Conservation (phyloP, 1,284 basidiomycete genomes). For the Dichomitus squalens region DNA sequence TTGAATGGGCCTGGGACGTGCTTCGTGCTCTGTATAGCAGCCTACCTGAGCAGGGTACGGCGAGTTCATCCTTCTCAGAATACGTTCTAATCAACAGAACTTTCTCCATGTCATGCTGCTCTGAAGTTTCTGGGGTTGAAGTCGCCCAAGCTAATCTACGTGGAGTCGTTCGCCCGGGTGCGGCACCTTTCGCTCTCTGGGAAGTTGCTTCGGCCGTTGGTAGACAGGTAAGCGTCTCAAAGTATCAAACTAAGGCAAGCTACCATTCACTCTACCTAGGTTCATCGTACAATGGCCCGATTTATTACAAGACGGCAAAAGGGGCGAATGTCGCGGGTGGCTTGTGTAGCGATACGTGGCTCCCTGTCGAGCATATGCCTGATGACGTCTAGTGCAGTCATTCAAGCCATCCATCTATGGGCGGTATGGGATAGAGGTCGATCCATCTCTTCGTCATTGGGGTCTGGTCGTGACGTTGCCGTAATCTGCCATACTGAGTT, state of each 20-base stretch:
- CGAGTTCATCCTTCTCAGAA: background rate
- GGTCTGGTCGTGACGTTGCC: too few relatives aligned
- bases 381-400: too few relatives aligned
- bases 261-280: constrained; percentile 38
- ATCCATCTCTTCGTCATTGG: too few relatives aligned
- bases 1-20: constrained; percentile 97
- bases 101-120: background rate
- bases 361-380: too few relatives aligned
- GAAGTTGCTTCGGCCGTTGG: constrained; percentile 77
- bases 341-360: constrained; percentile 49
- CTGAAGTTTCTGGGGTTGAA: constrained; percentile 74
- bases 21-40: constrained; percentile 75
- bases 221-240: constrained; percentile 65
- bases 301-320: constrained; percentile 43
- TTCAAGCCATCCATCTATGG: background rate
- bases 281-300: constrained; percentile 90
- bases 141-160: constrained; percentile 81
- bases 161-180: constrained; percentile 96
- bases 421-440: too few relatives aligned
- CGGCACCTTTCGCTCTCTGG: constrained; percentile 83
- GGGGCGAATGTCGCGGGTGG: constrained; percentile 61
- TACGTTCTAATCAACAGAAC: background rate
- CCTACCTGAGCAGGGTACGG: constrained; percentile 78
- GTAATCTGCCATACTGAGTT: too few relatives aligned
- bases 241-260: background rate